phyloP scores from a whole-genome alignment of 2,329 filamentous ascomycete genomes.

The Arthrobotrys megalospora region DNA sequence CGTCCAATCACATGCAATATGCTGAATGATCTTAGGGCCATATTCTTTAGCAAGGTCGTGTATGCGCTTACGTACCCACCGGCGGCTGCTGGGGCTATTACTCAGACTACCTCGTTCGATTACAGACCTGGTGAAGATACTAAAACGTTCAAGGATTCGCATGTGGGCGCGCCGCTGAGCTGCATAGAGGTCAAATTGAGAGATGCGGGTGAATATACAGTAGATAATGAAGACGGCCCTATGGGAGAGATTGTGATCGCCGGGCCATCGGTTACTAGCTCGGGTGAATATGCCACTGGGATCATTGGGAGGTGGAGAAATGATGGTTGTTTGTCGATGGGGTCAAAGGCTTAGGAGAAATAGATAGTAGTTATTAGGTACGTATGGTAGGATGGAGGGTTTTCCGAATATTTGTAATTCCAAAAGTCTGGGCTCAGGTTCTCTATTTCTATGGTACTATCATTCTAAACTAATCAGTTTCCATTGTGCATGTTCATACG shows the following conservation, averaged over 20 bases:
- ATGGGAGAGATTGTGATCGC: constrained; percentile 63
- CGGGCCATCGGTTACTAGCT: constrained; percentile 60
- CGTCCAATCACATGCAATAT: constrained; percentile 78
- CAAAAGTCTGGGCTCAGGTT: background rate
- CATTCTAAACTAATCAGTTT: too few species aligned
- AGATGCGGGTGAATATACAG: constrained; percentile 75
- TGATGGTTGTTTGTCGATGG: constrained; percentile 56
- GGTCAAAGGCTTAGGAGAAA: constrained; percentile 28
- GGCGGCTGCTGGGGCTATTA: constrained; percentile 88
- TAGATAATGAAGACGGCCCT: constrained; percentile 65
- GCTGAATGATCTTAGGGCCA: constrained; percentile 85
- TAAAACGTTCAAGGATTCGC: constrained; percentile 73
- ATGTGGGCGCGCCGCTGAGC: constrained; percentile 47
- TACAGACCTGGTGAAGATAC: constrained; percentile 85
- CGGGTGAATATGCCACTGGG: constrained; percentile 53
- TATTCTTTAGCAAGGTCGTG: constrained; percentile 83
- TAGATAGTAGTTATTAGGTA: too few species aligned
- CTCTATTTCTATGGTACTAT: background rate
- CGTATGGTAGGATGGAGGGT: background rate
- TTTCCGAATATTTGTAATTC: background rate
- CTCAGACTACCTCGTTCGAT: constrained; percentile 89
- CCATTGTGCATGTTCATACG: too few species aligned
- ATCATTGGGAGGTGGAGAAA: constrained; percentile 55
- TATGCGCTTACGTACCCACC: constrained; percentile 84
- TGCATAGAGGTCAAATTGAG: constrained; percentile 78